These are phyloP conservation scores for Malus domestica DNA, from an alignment of 306 rosid genomes.

Conservation along the genomic window DNA sequence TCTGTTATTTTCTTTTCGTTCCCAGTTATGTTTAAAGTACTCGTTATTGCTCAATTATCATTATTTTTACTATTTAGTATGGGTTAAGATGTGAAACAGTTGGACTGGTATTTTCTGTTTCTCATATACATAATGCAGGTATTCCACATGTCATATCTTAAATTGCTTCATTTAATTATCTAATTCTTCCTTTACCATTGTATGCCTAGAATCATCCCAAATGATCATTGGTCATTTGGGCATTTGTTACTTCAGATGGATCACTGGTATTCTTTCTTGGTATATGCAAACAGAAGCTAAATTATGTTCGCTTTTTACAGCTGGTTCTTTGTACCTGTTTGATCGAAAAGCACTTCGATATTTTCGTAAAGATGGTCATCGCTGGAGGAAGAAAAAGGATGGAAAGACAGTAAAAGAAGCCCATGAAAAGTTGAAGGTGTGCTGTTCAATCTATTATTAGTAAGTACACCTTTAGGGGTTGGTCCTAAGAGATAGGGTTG, in stretches of 20 bases:
- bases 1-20: not conserved
- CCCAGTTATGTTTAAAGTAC: not conserved
- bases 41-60: not conserved
- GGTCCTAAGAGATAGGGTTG: conserved; percentile 10
- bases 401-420: conserved; percentile 80
- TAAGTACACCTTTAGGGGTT: conserved; percentile 38
- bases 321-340: conserved; percentile 68
- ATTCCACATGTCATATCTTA: not conserved
- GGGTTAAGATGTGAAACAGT: not conserved
- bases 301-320: conserved; percentile 24
- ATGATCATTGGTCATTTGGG: not conserved
- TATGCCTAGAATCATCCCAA: not conserved
- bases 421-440: conserved; percentile 89
- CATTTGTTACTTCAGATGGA: not conserved
- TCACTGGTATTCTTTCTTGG: not conserved
- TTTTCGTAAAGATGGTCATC: conserved; percentile 78
- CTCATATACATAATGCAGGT: not conserved
- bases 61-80: not conserved
- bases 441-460: conserved; percentile 63
- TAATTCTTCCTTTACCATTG: not conserved
- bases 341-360: conserved; percentile 61
- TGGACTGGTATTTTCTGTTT: not conserved
- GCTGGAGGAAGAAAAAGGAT: conserved; percentile 82
- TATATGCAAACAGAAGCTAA: conserved; percentile 3
- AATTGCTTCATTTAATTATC: not conserved